Conservation (phyloP, 768 basidiomycete species). For the Gymnopilus dilepis region DNA sequence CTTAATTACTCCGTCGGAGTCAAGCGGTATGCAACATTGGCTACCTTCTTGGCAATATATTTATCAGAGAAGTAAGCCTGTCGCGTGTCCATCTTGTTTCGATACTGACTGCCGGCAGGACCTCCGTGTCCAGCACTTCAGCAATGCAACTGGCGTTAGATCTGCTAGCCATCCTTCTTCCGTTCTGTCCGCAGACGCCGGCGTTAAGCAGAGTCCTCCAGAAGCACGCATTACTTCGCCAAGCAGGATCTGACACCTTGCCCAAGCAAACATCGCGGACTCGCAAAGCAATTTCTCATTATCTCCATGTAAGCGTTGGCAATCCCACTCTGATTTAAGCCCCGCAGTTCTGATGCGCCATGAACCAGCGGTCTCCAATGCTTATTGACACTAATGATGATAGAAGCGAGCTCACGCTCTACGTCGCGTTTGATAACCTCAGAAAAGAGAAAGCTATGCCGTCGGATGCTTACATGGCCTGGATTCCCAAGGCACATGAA, state of each 20-base stretch:
- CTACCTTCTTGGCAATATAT: slow-evolving; percentile 8
- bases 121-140: no score
- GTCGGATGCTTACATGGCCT: neutral
- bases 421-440: neutral
- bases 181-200: neutral
- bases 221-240: neutral
- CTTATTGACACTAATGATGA: no score
- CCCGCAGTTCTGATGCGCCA: no score
- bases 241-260: neutral
- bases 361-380: no score
- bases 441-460: neutral
- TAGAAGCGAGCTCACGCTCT: neutral
- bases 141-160: neutral
- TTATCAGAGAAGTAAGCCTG: slow-evolving; percentile 3
- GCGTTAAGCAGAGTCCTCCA: neutral
- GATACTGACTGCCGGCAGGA: no score
- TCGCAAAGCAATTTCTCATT: neutral
- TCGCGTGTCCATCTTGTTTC: no score
- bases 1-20: slow-evolving; percentile 1
- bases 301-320: neutral
- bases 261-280: neutral
- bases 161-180: neutral
- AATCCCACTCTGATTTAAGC: no score
- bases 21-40: slow-evolving; percentile 7
- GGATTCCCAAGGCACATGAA: neutral